Conservation (phyloP, 352 stramenopile genomes). For the Phytophthora fragariae region DNA sequence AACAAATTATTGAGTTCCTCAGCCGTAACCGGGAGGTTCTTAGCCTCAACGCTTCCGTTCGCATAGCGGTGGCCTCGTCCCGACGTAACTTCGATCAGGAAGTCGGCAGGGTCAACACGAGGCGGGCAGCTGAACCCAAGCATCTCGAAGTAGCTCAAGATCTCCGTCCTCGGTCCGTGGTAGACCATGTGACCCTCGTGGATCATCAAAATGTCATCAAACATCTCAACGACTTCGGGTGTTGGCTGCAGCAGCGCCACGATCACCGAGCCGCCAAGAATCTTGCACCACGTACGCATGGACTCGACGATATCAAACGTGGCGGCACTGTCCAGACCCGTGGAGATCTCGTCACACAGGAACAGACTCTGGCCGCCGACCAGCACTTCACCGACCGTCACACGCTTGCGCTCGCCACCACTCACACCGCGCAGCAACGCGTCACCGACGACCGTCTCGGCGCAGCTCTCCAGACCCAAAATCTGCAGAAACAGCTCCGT, state of each 20-base stretch:
- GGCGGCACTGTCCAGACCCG: constrained; percentile 60
- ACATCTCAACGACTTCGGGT: constrained; percentile 94
- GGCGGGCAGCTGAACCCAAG: constrained; percentile 76
- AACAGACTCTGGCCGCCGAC: constrained; percentile 66
- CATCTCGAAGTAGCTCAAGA: constrained; percentile 86
- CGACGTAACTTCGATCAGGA: constrained; percentile 75
- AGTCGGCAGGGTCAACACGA: constrained; percentile 74
- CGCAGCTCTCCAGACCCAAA: constrained; percentile 89
- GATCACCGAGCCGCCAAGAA: constrained; percentile 42
- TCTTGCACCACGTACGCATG: constrained; percentile 56
- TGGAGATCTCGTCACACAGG: constrained; percentile 81
- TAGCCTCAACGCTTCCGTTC: constrained; percentile 44
- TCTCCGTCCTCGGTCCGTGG: constrained; percentile 83
- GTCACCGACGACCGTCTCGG: constrained; percentile 94
- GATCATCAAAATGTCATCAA: constrained; percentile 96
- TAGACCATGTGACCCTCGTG: constrained; percentile 95
- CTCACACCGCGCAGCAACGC: constrained; percentile 86
- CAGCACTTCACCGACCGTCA: constrained; percentile 84
- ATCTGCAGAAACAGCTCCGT: constrained; percentile 81
- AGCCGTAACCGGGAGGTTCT: constrained; percentile 36
- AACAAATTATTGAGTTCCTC: constrained; percentile 73
- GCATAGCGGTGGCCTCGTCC: constrained; percentile 59
- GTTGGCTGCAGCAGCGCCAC: constrained; percentile 54
- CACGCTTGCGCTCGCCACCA: constrained; percentile 87
- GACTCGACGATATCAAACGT: constrained; percentile 67